Base-by-base conservation (phyloP, 352 stramenopile genomes). In the Phytophthora kernoviae region DNA sequence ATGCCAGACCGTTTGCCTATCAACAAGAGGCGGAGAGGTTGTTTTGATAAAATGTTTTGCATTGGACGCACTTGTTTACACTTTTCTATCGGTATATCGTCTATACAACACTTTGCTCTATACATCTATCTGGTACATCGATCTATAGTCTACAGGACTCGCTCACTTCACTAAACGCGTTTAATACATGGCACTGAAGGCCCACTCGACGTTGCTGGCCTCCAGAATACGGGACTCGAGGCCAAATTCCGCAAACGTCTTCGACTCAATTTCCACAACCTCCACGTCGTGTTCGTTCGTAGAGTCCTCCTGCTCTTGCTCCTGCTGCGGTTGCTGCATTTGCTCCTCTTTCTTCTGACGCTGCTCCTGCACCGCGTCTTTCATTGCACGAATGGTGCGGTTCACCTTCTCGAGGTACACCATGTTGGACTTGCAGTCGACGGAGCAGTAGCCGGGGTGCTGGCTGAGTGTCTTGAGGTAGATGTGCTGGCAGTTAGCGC, bases 351-450 rank as follows among this genome's bases (percentile, higher is more conserved):
- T 41, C n/a, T 77, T 56, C 41, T 77, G 60, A 32, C 70, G 73
- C 11, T 76, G 74, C 44, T 85, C 75, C 50, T 91, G 62, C 22
- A 85, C 79, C 6, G 79, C 84, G 56, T 75, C 58, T 42, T 91
- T 88, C 74, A 95, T 84, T 15, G 81, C 83, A 53, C 77, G 77
- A 64, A 93, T 93, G 33, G 80, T 88, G 69, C 79, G 78, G 70
- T 91, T 92, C 2, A 95, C 83, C 65, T 93, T 90, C 41, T 86
- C 74, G 21, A 95, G 65, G 70, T 95, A 95, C 2, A 67, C 55
- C 44, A 85, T 87, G 72, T 95, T 95, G 33, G 84, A 93, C 74
- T 95, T 93, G 80, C 87, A 95, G 67, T 95, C 87, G 40, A 95
- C 78, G 8, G 87, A 95, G 76, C 87, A 95, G 54, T 83, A 94